Evolutionary conservation across 495 filamentous ascomycete species (phyloP).

Genomic region (Clavariopsis aquatica): DNA sequence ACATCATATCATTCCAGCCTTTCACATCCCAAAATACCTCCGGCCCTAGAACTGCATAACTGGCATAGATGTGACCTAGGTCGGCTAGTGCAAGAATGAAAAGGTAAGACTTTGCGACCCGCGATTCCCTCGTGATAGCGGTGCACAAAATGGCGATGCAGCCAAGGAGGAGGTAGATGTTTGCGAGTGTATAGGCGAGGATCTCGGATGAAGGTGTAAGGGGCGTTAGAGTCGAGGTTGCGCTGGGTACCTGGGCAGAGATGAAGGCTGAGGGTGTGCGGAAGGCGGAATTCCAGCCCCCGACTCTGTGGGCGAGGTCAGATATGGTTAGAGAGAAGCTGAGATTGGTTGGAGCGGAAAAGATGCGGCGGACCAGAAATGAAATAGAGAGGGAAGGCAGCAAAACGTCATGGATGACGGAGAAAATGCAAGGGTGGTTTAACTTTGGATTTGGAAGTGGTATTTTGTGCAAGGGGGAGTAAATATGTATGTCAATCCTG

Average conservation of each 20-base stretch:
- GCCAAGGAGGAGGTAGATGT: conserved; percentile 29
- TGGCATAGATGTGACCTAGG: conserved; percentile 28
- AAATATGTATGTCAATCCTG: no score
- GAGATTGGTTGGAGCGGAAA: background rate
- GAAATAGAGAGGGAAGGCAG: background rate
- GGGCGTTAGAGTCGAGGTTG: conserved; percentile 7
- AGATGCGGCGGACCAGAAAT: background rate
- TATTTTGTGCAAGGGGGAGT: no score
- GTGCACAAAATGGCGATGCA: conserved; percentile 23
- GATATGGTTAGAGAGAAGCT: background rate
- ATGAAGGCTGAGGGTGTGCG: conserved; percentile 18
- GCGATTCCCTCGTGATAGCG: conserved; percentile 21
- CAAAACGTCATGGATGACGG: background rate
- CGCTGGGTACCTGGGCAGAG: conserved; percentile 11
- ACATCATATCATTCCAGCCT: conserved; percentile 27
- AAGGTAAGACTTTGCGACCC: conserved; percentile 27
- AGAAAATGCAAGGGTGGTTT: background rate
- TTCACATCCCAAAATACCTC: conserved; percentile 19
- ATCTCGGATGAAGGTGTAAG: background rate
- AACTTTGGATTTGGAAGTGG: no score
- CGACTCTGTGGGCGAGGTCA: conserved; percentile 10
- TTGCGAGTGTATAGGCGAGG: conserved; percentile 23
- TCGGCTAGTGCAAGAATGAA: conserved; percentile 21
- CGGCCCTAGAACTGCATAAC: conserved; percentile 20
- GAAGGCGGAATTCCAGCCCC: conserved; percentile 14